Evolutionary conservation across 148 eudicot species (phyloP).

Genomic region (Oxyria digyna): DNA sequence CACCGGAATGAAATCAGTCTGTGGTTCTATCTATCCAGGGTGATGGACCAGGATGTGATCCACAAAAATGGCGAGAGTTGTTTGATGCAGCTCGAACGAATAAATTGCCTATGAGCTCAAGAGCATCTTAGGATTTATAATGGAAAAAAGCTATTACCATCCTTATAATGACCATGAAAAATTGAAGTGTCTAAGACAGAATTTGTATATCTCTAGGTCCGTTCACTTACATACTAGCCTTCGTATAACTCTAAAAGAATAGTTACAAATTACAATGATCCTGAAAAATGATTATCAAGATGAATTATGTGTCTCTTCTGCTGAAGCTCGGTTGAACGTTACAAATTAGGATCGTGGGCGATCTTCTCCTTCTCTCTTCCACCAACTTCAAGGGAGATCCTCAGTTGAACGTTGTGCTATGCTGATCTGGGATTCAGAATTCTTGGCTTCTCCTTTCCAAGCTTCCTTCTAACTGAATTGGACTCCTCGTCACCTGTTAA

Average conservation of each 20-base stretch:
- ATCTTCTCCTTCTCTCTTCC: too few relatives aligned
- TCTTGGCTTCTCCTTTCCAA: too few relatives aligned
- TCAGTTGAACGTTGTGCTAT: too few relatives aligned
- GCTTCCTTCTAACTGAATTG: too few relatives aligned
- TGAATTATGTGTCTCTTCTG: too few relatives aligned
- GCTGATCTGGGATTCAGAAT: too few relatives aligned
- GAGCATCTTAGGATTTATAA: neutral
- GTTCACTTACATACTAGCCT: neutral
- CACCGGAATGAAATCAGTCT: neutral
- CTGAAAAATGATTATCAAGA: neutral
- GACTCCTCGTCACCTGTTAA: too few relatives aligned
- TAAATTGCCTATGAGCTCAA: neutral
- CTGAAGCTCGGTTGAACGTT: too few relatives aligned
- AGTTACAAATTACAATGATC: neutral
- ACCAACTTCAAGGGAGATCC: too few relatives aligned
- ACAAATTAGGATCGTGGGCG: too few relatives aligned
- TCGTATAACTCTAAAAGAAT: neutral
- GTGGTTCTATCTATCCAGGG: conserved; percentile 51
- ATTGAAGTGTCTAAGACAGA: neutral
- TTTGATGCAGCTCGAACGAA: conserved; percentile 43
- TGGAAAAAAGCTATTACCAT: neutral
- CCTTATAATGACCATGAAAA: neutral
- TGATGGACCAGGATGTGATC: conserved; percentile 83
- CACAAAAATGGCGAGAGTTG: conserved; percentile 61
- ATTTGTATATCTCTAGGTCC: neutral